Conservation (phyloP, 495 filamentous ascomycete genomes). For the Penicillium dipodomyicola region DNA sequence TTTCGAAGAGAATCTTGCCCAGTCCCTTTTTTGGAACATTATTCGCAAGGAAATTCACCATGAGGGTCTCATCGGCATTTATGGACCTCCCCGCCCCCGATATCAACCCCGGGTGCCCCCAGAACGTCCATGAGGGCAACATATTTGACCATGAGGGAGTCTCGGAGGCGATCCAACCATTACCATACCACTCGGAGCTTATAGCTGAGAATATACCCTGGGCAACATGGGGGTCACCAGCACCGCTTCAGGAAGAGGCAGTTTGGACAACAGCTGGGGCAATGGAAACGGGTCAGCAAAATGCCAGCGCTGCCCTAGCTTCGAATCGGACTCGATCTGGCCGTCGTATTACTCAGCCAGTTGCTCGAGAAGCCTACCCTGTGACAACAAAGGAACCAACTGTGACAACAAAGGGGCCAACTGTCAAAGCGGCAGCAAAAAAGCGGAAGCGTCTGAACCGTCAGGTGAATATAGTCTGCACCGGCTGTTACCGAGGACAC, state of each 20-base stretch:
- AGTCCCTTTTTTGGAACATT: not conserved
- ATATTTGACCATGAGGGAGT: constrained; percentile 3
- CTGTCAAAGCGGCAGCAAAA: constrained; percentile 13
- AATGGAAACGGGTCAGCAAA: not conserved
- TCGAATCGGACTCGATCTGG: constrained; percentile 11
- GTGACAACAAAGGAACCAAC: not conserved
- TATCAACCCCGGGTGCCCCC: not conserved
- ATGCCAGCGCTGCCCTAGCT: not conserved
- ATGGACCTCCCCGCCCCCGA: constrained; percentile 1
- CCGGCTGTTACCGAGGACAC: constrained; percentile 72
- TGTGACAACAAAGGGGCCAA: not conserved
- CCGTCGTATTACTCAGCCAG: constrained; percentile 3
- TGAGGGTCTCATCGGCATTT: constrained; percentile 1
- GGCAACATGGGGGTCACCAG: not conserved
- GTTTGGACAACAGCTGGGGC: not conserved
- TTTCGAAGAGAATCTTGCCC: not conserved
- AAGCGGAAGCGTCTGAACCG: constrained; percentile 47
- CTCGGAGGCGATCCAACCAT: not conserved
- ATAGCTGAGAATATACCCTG: not conserved
- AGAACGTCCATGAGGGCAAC: not conserved
- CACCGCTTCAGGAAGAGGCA: not conserved
- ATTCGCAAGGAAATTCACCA: not conserved
- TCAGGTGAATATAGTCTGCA: constrained; percentile 58
- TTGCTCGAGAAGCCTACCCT: not conserved
- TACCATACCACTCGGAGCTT: not conserved